Conservation (phyloP, 2,329 filamentous ascomycete species). For the Clonostachys byssicola region DNA sequence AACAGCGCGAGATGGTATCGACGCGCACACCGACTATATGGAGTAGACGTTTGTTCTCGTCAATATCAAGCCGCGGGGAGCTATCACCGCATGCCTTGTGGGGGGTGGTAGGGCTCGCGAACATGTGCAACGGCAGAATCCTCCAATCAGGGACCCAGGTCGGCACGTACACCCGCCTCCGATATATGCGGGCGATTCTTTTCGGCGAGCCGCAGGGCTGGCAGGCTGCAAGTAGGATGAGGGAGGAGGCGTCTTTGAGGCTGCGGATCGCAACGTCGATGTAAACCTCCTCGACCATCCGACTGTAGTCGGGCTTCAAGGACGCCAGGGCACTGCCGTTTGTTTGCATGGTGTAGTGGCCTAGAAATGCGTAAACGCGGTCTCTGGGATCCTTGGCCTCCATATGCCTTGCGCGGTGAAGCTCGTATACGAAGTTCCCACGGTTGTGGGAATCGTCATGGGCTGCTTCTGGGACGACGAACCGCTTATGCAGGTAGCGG, state of each 20-base stretch:
- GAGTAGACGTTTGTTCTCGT: conserved; percentile 12
- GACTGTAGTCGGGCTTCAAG: conserved; percentile 20
- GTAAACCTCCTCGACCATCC: conserved; percentile 21
- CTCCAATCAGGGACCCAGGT: conserved; percentile 33
- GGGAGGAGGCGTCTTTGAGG: conserved; percentile 15
- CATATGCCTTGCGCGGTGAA: conserved; percentile 25
- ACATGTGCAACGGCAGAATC: conserved; percentile 19
- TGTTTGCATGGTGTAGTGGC: conserved; percentile 21
- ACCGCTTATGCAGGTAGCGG: conserved; percentile 21
- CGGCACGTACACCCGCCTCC: conserved; percentile 11
- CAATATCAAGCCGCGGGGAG: conserved; percentile 16
- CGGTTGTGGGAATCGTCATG: conserved; percentile 21
- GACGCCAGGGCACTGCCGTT: conserved; percentile 12
- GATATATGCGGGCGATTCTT: conserved; percentile 1
- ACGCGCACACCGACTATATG: conserved; percentile 19
- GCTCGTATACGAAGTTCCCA: conserved; percentile 25
- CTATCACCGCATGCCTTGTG: conserved; percentile 20
- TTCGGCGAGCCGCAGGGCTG: conserved; percentile 10
- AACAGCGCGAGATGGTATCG: conserved; percentile 14
- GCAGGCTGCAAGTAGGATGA: conserved; percentile 21
- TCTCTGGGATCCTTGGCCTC: conserved; percentile 23
- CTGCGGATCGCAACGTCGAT: conserved; percentile 22
- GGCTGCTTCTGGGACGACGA: conserved; percentile 20
- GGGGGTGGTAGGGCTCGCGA: conserved; percentile 21
- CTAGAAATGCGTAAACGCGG: conserved; percentile 27